phyloP scores from a whole-genome alignment of 306 rosid species.

The Ziziphus jujuba region DNA sequence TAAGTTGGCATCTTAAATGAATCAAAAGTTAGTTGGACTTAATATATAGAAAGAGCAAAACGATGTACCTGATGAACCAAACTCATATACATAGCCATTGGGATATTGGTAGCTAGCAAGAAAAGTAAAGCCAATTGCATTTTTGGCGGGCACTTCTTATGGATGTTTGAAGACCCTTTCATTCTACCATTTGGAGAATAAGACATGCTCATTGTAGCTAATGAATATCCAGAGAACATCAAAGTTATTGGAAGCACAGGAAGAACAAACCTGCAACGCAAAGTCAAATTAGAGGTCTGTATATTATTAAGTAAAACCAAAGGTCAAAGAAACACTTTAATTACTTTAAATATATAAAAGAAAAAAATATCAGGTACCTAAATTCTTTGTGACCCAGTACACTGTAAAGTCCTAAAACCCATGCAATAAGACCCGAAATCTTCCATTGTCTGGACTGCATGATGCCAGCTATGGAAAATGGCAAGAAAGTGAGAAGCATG shows the following conservation, averaged over 20 bases:
- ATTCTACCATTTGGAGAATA: slow-evolving; percentile 31
- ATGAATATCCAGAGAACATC: slow-evolving; percentile 80
- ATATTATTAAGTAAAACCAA: slow-evolving; percentile 21
- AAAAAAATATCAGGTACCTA: slow-evolving; percentile 53
- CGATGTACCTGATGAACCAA: slow-evolving; percentile 88
- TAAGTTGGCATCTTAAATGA: neutral
- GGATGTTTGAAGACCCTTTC: slow-evolving; percentile 31
- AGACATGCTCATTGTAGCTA: slow-evolving; percentile 52
- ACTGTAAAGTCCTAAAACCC: slow-evolving; percentile 86
- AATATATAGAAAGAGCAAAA: neutral
- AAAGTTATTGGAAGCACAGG: slow-evolving; percentile 93
- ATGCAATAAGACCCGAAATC: slow-evolving; percentile 70
- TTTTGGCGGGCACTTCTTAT: slow-evolving; percentile 44
- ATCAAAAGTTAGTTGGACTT: slow-evolving; percentile 3
- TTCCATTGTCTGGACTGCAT: slow-evolving; percentile 75
- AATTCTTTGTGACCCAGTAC: slow-evolving; percentile 92
- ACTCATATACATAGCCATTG: slow-evolving; percentile 95
- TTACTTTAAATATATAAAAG: slow-evolving; percentile 8
- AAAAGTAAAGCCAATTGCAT: slow-evolving; percentile 50
- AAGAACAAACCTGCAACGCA: slow-evolving; percentile 73
- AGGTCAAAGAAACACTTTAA: slow-evolving; percentile 12
- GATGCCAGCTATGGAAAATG: slow-evolving; percentile 78
- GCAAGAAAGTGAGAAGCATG: slow-evolving; percentile 77
- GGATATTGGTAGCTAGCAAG: slow-evolving; percentile 84
- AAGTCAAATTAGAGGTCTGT: slow-evolving; percentile 12